A percentile compares a stretch with the other conserved stretches of the same genome.
Evolutionary conservation across 805 yeast species (phyloP).

Genomic region (Hanseniaspora lindneri): DNA sequence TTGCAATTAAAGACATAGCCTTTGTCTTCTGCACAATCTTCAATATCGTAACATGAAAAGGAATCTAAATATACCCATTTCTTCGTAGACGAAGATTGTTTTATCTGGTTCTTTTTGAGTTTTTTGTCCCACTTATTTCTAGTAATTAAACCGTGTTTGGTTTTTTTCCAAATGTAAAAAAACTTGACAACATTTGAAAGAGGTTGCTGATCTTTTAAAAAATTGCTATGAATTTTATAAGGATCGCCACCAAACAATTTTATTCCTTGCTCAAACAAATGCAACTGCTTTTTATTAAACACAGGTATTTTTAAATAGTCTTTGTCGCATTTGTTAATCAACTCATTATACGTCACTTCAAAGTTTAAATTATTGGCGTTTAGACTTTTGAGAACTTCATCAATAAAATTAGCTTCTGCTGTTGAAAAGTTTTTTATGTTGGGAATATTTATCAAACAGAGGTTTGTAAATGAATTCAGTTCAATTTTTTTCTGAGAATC

Average conservation of each 20-base stretch:
- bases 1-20: constrained; percentile 56
- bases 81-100: constrained; percentile 8
- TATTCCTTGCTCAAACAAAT: constrained; percentile 64
- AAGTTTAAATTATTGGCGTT: constrained; percentile 42
- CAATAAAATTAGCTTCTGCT: constrained; percentile 71
- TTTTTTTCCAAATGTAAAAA: constrained; percentile 87
- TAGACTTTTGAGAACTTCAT: constrained; percentile 49
- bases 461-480: constrained; percentile 44
- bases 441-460: constrained; percentile 46
- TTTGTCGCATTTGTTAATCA: constrained; percentile 41
- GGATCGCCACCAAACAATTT: constrained; percentile 58
- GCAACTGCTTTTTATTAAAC: constrained; percentile 49
- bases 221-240: constrained; percentile 3
- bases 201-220: constrained; percentile 53
- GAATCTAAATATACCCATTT: constrained; percentile 32
- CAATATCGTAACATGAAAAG: constrained; percentile 47
- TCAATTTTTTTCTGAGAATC: constrained; percentile 21
- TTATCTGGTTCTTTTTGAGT: constrained; percentile 20
- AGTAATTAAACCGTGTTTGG: constrained; percentile 55
- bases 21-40: constrained; percentile 48
- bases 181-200: constrained; percentile 71
- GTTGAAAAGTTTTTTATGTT: constrained; percentile 41
- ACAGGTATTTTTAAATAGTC: constrained; percentile 65
- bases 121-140: constrained; percentile 74
- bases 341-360: constrained; percentile 35